Conservation (phyloP, 1,284 basidiomycete species). For the Ganoderma resinaceum region DNA sequence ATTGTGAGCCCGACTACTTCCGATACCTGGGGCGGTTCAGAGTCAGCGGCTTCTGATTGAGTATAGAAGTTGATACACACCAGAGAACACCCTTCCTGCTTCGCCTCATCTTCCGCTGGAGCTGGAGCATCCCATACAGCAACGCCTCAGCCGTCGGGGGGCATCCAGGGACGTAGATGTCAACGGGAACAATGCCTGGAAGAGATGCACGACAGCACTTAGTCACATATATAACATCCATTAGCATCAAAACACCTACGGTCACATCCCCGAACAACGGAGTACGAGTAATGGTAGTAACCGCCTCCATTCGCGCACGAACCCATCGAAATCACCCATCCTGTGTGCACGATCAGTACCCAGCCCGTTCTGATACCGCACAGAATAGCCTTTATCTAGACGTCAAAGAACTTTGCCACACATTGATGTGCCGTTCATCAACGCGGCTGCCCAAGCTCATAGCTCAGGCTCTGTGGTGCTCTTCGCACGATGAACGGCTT, state of each 20-base stretch:
- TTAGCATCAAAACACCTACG: constrained; percentile 56
- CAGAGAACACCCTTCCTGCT: constrained; percentile 91
- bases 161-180: constrained; percentile 97
- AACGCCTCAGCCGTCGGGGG: constrained; percentile 95
- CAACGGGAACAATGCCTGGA: constrained; percentile 93
- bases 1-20: constrained; percentile 34
- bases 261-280: constrained; percentile 99
- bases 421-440: neutral
- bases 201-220: constrained; percentile 8
- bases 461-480: neutral
- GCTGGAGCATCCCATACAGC: constrained; percentile 92
- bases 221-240: constrained; percentile 9
- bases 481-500: neutral
- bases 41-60: constrained; percentile 17
- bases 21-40: constrained; percentile 32
- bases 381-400: neutral
- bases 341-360: constrained; percentile 43
- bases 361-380: neutral
- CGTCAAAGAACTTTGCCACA: neutral
- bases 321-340: constrained; percentile 99
- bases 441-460: neutral
- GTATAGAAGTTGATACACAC: constrained; percentile 55
- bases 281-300: constrained; percentile 99
- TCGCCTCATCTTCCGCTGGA: constrained; percentile 97
- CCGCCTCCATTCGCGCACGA: constrained; percentile 99